Base-by-base conservation (phyloP, 306 rosid genomes). In the Vigna mungo region DNA sequence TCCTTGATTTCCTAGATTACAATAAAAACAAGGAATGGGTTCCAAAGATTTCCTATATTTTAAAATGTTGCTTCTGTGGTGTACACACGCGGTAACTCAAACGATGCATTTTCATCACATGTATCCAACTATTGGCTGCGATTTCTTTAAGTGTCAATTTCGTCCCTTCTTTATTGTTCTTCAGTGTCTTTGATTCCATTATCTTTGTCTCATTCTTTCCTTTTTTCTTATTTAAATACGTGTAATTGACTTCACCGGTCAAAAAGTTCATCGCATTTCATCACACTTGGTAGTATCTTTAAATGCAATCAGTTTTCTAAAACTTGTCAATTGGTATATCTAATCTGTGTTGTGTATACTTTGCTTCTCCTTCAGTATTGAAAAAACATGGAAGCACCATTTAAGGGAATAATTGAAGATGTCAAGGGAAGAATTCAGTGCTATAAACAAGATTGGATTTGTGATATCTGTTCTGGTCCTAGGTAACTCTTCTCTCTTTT, bases 371-470 rank as follows among this genome's bases (percentile, higher is more conserved):
- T 44, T 72, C 89, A 80, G 89, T 16, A n/a, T 75, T 82, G 86
- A 89, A 84, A 30, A 44, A 69, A 43, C 67, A 71, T 82, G 79
- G 74, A 64, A 62, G 34, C 75, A 41, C 91, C 94, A 48, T 87
- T 86, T 76, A 61, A 81, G 54, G 98, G 98, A 68, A 85, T 94
- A 39, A 74, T 68, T 63, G 74, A 85, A 14, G 98, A 94, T 86
- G 12, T 91, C 74, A 90, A 85, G 81, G 96, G 96, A 72, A 91
- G 98, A 85, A 83, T 64, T 47, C 75, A 89, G 15, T 91, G 89
- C 84, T 94, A 91, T 27, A 90, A 87, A 78, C 86, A 94, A 58
- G 98, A 94, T 71, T 94, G 98, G 98, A 23, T 13, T 21, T 53
- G 84, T 21, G 91, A 85, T 60, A 18, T 84, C 18, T 78, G 88